Evolutionary conservation across 1,284 basidiomycete genomes (phyloP), one percentile per base, ranked within the genome.

Genomic region (Heterobasidion annosum): DNA sequence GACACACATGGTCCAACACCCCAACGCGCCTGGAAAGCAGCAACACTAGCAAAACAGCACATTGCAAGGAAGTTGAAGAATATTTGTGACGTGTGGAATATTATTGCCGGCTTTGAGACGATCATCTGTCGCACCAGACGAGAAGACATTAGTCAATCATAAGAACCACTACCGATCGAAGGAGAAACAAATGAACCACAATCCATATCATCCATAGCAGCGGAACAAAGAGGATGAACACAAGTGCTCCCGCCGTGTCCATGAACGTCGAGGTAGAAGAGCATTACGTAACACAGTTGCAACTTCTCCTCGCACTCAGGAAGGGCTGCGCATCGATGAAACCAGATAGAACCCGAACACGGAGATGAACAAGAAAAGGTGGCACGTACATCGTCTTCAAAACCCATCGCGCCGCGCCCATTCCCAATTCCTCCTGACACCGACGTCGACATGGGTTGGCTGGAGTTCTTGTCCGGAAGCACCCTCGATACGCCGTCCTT

Each of bases 1-100:
- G 45, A 82, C 91, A 64, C 64, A 93, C 92, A 93, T 53, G 91
- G 89, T 3, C 88, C 88, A 44, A 94, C 78, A 16, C 73, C 62
- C 81, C 82, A 93, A 62, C 88, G 86, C 5, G 86, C 83, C 62
- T 96, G 93, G 67, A 95, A 96, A 18, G 76, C 75, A 0, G 92
- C 92, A 2, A 92, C 87, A 59, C 86, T 86, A 3, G 86, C 92
- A 64, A 91, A 92, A 65, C 89, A 93, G 54, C 85, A 88, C 81
- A 94, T 87, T 9, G 89, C 83, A 48, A 95, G 76, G 65, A 95
- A 94, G 66, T 88, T 86, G 80, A 94, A 91, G 75, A 95, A 93
- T 54, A 82, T 77, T 74, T 93, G 85, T 1, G 77, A 81, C 19
- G 77, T 68, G 66, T 88, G 81, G 66, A 85, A 83, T 50, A 90